These are phyloP conservation scores for Solanum phureja DNA, from an alignment of 257 asterid species.

Conservation along the genomic window DNA sequence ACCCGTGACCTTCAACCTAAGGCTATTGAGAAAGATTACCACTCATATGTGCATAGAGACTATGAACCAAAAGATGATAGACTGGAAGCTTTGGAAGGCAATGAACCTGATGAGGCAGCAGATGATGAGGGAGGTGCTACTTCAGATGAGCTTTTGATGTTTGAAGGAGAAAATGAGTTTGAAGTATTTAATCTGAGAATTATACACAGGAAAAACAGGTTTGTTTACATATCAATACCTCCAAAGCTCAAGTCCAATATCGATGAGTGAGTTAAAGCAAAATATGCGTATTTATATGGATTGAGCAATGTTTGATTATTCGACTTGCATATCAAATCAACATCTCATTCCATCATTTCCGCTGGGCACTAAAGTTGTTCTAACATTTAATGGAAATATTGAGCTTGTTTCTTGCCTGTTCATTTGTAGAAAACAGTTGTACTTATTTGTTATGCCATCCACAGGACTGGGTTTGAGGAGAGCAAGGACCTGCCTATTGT, in stretches of 20 bases:
- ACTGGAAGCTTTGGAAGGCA: slow-evolving; percentile 13
- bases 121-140: slow-evolving; percentile 33
- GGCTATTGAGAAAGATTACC: slow-evolving; percentile 9
- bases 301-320: neutral
- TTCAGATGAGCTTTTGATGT: slow-evolving; percentile 43
- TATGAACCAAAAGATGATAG: slow-evolving; percentile 14
- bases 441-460: slow-evolving; percentile 41
- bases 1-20: slow-evolving; percentile 11
- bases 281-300: neutral
- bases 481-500: slow-evolving; percentile 73
- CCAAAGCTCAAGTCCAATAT: neutral
- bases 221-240: slow-evolving; percentile 1
- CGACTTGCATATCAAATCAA: neutral
- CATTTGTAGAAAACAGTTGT: slow-evolving; percentile 37
- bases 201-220: slow-evolving; percentile 89
- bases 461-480: slow-evolving; percentile 95
- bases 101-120: slow-evolving; percentile 23
- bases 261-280: neutral
- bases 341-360: neutral
- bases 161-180: slow-evolving; percentile 56
- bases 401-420: slow-evolving; percentile 22
- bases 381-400: slow-evolving; percentile 9
- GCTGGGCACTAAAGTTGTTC: neutral
- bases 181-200: slow-evolving; percentile 62
- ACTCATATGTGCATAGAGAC: neutral